Percentiles rank a stretch among this genome's conserved stretches.
Evolutionary conservation across 306 rosid species (phyloP).

Genomic region (Abrus precatorius): DNA sequence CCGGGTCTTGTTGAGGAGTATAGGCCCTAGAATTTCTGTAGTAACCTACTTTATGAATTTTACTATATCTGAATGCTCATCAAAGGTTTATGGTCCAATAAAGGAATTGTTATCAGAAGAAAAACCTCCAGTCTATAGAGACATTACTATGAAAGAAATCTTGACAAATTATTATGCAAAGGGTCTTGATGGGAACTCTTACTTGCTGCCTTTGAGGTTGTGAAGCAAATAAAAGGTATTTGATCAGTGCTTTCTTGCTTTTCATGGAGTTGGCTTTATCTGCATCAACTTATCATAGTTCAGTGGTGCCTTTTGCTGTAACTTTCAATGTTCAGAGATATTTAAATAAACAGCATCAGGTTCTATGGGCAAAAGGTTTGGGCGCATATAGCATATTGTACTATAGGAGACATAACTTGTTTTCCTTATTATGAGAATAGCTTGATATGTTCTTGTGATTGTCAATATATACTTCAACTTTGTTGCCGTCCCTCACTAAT

Average conservation of each 20-base stretch:
- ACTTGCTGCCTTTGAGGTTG: constrained; percentile 36
- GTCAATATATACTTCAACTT: not conserved
- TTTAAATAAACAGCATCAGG: not conserved
- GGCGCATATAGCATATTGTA: not conserved
- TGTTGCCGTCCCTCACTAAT: not conserved
- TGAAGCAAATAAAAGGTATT: not conserved
- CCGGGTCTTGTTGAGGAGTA: constrained; percentile 42
- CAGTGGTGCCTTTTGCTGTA: not conserved
- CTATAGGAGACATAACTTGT: not conserved
- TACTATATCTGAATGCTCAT: not conserved
- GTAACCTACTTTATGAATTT: constrained; percentile 23
- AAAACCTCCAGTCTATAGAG: constrained; percentile 54
- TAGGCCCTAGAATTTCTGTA: constrained; percentile 54
- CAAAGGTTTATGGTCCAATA: constrained; percentile 55
- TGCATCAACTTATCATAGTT: not conserved
- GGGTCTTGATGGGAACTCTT: constrained; percentile 49
- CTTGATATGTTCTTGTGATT: not conserved
- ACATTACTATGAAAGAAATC: constrained; percentile 36
- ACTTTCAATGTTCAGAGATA: not conserved
- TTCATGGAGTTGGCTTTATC: not conserved
- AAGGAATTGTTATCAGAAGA: constrained; percentile 60
- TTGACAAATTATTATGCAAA: not conserved
- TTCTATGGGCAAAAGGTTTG: not conserved
- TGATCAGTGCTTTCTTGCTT: constrained; percentile 38
- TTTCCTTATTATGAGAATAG: not conserved